Percentiles rank a stretch among this genome's conserved stretches.
These are phyloP conservation scores for Tetragonia tetragonoides DNA, from an alignment of 148 eudicot genomes.

Conservation along the genomic window DNA sequence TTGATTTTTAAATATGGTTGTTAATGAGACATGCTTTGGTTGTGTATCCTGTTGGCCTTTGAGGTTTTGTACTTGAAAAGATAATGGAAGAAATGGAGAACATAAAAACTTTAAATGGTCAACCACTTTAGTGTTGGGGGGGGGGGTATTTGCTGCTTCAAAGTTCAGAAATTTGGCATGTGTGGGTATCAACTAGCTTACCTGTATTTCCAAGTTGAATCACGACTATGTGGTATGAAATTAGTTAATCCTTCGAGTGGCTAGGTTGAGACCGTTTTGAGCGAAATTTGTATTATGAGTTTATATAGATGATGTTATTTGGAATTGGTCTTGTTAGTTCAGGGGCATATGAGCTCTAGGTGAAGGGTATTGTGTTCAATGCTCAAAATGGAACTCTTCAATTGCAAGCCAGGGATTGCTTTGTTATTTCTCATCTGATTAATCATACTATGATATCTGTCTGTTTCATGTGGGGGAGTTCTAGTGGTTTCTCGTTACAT, in stretches of 20 bases:
- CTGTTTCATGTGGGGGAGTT: neutral
- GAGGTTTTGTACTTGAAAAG: neutral
- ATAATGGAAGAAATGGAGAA: neutral
- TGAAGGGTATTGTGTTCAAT: neutral
- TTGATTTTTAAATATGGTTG: neutral
- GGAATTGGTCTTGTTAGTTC: neutral
- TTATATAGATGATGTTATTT: neutral
- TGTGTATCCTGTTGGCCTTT: neutral
- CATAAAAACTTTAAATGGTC: neutral
- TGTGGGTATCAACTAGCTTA: neutral
- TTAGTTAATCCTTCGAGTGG: neutral
- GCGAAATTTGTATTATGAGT: neutral
- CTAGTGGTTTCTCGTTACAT: neutral
- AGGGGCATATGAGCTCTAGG: neutral
- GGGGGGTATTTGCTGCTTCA: neutral
- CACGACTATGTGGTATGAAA: neutral
- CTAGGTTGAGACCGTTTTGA: neutral
- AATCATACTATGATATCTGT: neutral
- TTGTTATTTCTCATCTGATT: neutral
- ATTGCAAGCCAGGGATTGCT: neutral
- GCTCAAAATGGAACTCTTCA: neutral
- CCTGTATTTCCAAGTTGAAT: neutral
- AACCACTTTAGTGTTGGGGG: neutral
- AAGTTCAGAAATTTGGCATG: neutral
- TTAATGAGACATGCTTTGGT: neutral